Conservation (phyloP, 257 asterid genomes). For the Solanum pinnatisectum region DNA sequence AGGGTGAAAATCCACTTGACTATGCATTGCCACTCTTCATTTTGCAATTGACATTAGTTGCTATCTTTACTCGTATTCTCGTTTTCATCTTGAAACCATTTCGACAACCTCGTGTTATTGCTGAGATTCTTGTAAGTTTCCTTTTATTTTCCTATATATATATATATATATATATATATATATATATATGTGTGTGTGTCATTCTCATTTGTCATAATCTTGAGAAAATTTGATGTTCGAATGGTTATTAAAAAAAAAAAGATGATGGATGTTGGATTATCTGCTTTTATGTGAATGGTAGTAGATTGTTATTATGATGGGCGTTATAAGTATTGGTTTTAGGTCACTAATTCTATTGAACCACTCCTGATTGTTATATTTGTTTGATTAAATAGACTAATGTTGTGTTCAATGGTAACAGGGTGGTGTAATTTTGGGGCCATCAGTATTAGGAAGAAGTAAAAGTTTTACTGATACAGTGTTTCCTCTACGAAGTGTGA, state of each 20-base stretch:
- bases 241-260: not conserved
- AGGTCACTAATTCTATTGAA: not conserved
- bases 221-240: not conserved
- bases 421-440: constrained; percentile 10
- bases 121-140: constrained; percentile 79
- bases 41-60: constrained; percentile 66
- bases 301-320: too few relatives aligned
- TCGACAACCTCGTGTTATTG: constrained; percentile 87
- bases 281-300: not conserved
- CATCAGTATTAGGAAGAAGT: constrained; percentile 4
- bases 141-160: not conserved
- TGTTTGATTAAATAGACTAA: not conserved
- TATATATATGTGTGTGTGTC: too few relatives aligned
- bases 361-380: not conserved
- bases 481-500: constrained; percentile 1
- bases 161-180: too few relatives aligned
- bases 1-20: constrained; percentile 90
- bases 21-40: constrained; percentile 88
- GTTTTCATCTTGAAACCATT: constrained; percentile 74
- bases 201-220: not conserved
- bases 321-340: not conserved
- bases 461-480: not conserved
- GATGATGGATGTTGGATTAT: not conserved
- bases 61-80: constrained; percentile 58
- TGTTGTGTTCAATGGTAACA: not conserved